Base-by-base conservation (phyloP, 2,329 filamentous ascomycete genomes). In the Colletotrichum sp. region DNA sequence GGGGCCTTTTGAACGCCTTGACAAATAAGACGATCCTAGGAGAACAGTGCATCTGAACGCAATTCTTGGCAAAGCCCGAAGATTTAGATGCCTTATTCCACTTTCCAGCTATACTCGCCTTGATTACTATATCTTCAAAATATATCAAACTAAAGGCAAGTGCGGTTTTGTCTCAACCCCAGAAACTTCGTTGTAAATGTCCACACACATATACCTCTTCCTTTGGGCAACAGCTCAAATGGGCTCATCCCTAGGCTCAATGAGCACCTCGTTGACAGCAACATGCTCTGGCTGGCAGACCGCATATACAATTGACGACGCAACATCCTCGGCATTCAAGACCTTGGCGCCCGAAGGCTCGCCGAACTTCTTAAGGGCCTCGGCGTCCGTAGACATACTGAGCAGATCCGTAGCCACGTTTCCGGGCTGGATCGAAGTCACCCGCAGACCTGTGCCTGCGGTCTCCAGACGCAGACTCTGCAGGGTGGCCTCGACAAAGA, bases 401-500 rank as follows among this genome's bases (percentile, higher is more conserved):
- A 96, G 84, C 36, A 96, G 86, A 72, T 94, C 94, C 1, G 94
- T 96, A 7, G 90, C 90, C 3, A 92, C 93, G 81, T 96, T 96
- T 1, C 94, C 94, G 0, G 94, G 94, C 85, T 96, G 94, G 4
- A 96, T 89, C 43, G 90, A 88, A 0, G 94, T 96, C 55, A 96
- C 94, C 3, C 94, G 88, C 64, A 96, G 84, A 0, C 94, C 94
- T 0, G 90, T 90, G 0, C 93, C 94, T 0, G 93, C 94, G 0
- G 94, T 96, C 87, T 96, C 94, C 9, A 96, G 84, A 10, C 94
- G 91, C 78, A 96, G 84, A 36, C 88, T 88, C 83, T 96, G 94
- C n/a, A 96, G 87, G 0, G 94, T 94, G 1, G 94, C 94, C 82
- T 96, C 94, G 70, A 96, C 94, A 81, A 96, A 96, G 89, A 96